Evolutionary conservation across 2,329 filamentous ascomycete genomes (phyloP), one percentile per base, ranked within the genome.

Genomic region (Ceratocystis diversiconidia): DNA sequence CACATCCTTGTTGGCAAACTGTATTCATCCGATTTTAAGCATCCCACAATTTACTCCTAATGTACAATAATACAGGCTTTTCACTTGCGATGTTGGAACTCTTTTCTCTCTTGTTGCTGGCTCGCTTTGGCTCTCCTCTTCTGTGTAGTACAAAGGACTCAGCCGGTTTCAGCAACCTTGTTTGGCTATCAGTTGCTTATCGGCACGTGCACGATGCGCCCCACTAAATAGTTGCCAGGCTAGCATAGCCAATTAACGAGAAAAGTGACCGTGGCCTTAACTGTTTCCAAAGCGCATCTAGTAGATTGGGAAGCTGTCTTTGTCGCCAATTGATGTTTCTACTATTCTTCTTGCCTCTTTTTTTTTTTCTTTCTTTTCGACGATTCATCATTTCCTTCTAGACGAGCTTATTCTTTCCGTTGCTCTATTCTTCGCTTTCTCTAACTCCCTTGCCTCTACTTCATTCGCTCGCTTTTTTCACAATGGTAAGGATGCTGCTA

Each of bases 261-360:
- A 48, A 62, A 32, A 48, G 61, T 62, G 61, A 62, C 61, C 61
- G 61, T 62, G 61, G 61, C 61, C 61, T 62, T 62, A 19, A 62
- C 61, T 46, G 55, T 59, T 59, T 36, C 55, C 25, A 50, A 44
- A 25, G 61, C 43, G 61, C 61, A 62, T 62, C 28, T 59, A 36
- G 52, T 57, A 28, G 52, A 28, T 25, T 30, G 30, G 3, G 48
- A 22, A 50, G 22, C 1, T 25, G 48, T 50, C 48, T 19, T 50
- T 62, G 61, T 30, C n/a, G 44, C 25, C 17, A 62, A 48, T 19
- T 41, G 25, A 10, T n/a, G 61, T 36, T 4, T 48, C 19, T 48
- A 32, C 17, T 32, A 17, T 62, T 61, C 61, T 19, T 50, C 46
- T 50, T 50, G 61, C 50, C 43, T 62, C 36, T 44, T 41, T 30